Percentiles rank a stretch among this genome's conserved stretches.
Conservation (phyloP, 176 grass and related monocot species). For the Eleusine indica region DNA sequence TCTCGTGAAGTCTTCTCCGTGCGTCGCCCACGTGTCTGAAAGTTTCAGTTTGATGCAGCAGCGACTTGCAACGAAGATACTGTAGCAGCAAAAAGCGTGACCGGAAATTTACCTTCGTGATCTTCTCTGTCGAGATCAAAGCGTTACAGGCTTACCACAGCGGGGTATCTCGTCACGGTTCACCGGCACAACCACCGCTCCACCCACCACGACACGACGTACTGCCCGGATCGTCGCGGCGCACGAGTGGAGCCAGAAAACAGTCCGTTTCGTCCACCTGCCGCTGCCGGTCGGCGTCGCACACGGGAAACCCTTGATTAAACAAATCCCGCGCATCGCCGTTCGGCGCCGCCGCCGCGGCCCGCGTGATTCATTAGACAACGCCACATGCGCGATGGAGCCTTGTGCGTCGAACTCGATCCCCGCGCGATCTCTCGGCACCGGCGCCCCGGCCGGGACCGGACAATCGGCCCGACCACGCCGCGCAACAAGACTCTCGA, state of each 20-base stretch:
- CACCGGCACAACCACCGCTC: neutral
- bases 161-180: too few relatives aligned
- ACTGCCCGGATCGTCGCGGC: neutral
- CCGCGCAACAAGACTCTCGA: too few relatives aligned
- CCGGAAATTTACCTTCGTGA: too few relatives aligned
- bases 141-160: too few relatives aligned
- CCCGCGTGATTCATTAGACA: neutral
- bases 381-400: neutral
- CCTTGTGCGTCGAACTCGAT: neutral
- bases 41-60: too few relatives aligned
- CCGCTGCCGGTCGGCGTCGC: constrained; percentile 28
- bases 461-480: too few relatives aligned
- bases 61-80: too few relatives aligned
- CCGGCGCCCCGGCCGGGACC: too few relatives aligned
- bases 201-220: neutral
- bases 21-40: too few relatives aligned
- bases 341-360: neutral
- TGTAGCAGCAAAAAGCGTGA: neutral
- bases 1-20: neutral
- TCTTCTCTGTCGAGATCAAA: too few relatives aligned
- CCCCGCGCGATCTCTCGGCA: neutral
- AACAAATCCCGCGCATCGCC: neutral
- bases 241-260: neutral
- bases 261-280: neutral
- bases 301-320: neutral